phyloP scores from a whole-genome alignment of 140 eudicot genomes.

The Stevia rebaudiana region DNA sequence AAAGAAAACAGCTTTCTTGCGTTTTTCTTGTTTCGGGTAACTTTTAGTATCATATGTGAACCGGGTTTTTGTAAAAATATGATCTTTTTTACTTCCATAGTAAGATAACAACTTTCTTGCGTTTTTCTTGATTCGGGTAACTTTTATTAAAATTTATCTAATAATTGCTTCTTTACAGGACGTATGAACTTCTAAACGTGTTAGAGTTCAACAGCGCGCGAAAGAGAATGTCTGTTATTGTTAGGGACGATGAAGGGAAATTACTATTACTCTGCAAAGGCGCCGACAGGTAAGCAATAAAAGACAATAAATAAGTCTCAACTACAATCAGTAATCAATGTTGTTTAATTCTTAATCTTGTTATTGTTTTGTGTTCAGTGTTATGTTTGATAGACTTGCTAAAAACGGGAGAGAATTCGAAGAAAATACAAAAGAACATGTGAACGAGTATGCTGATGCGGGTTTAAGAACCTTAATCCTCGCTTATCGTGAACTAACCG shows the following conservation, averaged over 20 bases:
- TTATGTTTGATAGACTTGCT: constrained; percentile 14
- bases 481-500: constrained; percentile 8
- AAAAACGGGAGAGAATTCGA: constrained; percentile 14
- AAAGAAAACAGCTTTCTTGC: constrained; percentile 23
- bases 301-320: neutral
- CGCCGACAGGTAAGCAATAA: constrained; percentile 9
- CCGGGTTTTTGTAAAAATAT: neutral
- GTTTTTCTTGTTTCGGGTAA: constrained; percentile 9
- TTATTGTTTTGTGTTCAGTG: constrained; percentile 4
- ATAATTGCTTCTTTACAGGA: neutral
- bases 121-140: neutral
- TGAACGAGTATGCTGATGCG: constrained; percentile 10
- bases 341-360: neutral
- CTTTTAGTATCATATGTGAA: constrained; percentile 7
- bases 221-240: constrained; percentile 10
- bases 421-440: constrained; percentile 8
- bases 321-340: neutral
- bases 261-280: constrained; percentile 9
- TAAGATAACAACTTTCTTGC: constrained; percentile 21
- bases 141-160: neutral
- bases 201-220: neutral
- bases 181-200: constrained; percentile 14
- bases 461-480: constrained; percentile 14
- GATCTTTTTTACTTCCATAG: constrained; percentile 14
- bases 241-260: constrained; percentile 1